Percentiles rank a stretch among this genome's conserved stretches.
Evolutionary conservation across 805 yeast species (phyloP).

Genomic region (Candida succiphila): DNA sequence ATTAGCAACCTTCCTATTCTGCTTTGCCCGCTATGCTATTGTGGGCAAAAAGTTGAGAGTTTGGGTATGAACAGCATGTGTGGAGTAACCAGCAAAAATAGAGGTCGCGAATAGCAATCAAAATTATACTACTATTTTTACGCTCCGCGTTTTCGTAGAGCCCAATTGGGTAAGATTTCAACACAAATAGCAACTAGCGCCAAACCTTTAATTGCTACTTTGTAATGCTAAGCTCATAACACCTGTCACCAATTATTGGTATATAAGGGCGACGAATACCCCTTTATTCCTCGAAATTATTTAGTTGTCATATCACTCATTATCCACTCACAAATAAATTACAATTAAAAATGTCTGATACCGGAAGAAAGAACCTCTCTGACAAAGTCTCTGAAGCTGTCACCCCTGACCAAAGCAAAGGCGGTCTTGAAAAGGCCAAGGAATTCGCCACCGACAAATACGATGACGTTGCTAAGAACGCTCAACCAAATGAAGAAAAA

Average conservation of each 20-base stretch:
- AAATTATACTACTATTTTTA: too few relatives aligned
- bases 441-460: slow-evolving; percentile 57
- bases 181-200: not conserved
- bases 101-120: too few relatives aligned
- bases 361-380: slow-evolving; percentile 68
- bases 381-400: slow-evolving; percentile 59
- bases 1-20: slow-evolving; percentile 8
- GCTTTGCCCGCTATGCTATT: slow-evolving; percentile 7
- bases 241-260: too few relatives aligned
- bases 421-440: slow-evolving; percentile 55
- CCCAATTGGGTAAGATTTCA: not conserved
- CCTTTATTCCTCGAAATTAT: too few relatives aligned
- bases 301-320: too few relatives aligned
- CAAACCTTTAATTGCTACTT: too few relatives aligned
- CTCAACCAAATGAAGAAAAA: slow-evolving; percentile 60
- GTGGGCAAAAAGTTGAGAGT: slow-evolving; percentile 19
- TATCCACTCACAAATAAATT: too few relatives aligned
- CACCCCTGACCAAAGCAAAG: slow-evolving; percentile 65
- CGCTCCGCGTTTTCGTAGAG: too few relatives aligned
- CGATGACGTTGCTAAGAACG: slow-evolving; percentile 51
- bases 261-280: too few relatives aligned
- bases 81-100: not conserved
- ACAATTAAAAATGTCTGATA: too few relatives aligned
- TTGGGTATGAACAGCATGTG: slow-evolving; percentile 8
- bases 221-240: too few relatives aligned